Percentiles rank a stretch among this genome's conserved stretches.
phyloP scores from a whole-genome alignment of 345 rosid species.

The Murraya paniculata region DNA sequence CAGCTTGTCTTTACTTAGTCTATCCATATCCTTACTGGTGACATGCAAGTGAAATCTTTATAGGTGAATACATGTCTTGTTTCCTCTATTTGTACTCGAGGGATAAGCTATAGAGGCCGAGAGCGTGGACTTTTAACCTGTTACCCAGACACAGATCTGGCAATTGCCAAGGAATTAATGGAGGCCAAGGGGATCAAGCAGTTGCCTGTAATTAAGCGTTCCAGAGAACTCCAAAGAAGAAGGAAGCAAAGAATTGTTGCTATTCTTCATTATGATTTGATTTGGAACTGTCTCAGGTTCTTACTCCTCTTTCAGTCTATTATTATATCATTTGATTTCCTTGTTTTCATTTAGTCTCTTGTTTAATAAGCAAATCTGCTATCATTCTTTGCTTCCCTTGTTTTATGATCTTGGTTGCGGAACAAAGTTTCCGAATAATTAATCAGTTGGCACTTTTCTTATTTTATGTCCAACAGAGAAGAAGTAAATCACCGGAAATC shows the following conservation, averaged over 20 bases:
- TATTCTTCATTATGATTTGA: constrained; percentile 71
- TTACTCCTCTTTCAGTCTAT: neutral
- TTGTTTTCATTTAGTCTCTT: neutral
- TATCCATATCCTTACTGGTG: neutral
- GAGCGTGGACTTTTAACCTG: constrained; percentile 84
- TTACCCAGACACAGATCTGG: constrained; percentile 70
- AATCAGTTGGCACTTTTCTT: neutral
- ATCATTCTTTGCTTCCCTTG: neutral
- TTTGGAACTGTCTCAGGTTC: constrained; percentile 74
- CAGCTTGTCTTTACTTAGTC: neutral
- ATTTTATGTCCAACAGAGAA: constrained; percentile 39
- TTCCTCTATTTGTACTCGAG: constrained; percentile 73
- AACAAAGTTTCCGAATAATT: neutral
- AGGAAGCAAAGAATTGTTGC: constrained; percentile 66
- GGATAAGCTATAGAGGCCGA: constrained; percentile 69
- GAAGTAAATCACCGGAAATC: constrained; percentile 47
- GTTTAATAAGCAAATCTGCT: neutral
- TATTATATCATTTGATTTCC: neutral
- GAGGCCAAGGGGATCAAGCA: constrained; percentile 95
- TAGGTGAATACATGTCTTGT: constrained; percentile 69
- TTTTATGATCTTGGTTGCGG: neutral
- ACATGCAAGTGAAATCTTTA: constrained; percentile 12
- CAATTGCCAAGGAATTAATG: constrained; percentile 86
- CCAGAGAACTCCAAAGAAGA: constrained; percentile 54
- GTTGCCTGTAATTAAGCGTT: constrained; percentile 77